A percentile compares a stretch with the other conserved stretches of the same genome.
Evolutionary conservation across 2,329 filamentous ascomycete species (phyloP).

Genomic region (Microdochium nivale): DNA sequence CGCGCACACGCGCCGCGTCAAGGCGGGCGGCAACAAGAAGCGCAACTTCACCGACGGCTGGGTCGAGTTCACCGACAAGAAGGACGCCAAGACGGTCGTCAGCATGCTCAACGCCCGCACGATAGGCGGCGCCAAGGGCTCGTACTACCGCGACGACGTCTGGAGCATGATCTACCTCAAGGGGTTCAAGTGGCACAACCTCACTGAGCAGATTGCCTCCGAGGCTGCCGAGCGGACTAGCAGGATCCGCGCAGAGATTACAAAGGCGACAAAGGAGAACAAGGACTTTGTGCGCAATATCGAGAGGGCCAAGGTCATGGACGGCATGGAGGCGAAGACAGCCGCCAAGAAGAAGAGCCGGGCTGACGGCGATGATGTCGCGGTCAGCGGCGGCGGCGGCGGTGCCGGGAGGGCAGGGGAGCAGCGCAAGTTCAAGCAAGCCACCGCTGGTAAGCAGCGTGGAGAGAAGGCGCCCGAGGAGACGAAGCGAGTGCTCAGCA

Average conservation of each 20-base stretch:
- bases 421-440: conserved; percentile 18
- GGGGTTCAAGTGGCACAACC: conserved; percentile 73
- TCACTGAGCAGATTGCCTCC: conserved; percentile 69
- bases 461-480: conserved; percentile 17
- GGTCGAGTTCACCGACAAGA: conserved; percentile 73
- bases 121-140: conserved; percentile 77
- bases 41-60: conserved; percentile 76
- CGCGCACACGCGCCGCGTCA: conserved; percentile 57
- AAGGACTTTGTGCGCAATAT: conserved; percentile 73
- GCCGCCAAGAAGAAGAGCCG: conserved; percentile 34
- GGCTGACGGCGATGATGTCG: conserved; percentile 7
- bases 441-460: conserved; percentile 15
- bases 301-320: conserved; percentile 70
- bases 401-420: conserved; percentile 5
- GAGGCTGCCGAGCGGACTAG: conserved; percentile 75
- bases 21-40: conserved; percentile 74
- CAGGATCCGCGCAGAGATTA: conserved; percentile 70
- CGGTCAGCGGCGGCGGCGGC: background rate
- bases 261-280: conserved; percentile 68
- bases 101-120: conserved; percentile 69
- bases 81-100: conserved; percentile 67
- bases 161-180: conserved; percentile 78
- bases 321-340: conserved; percentile 59
- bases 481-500: conserved; percentile 18
- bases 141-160: conserved; percentile 77